phyloP scores from a whole-genome alignment of 2,329 filamentous ascomycete species.

The Trichoderma pleuroti region DNA sequence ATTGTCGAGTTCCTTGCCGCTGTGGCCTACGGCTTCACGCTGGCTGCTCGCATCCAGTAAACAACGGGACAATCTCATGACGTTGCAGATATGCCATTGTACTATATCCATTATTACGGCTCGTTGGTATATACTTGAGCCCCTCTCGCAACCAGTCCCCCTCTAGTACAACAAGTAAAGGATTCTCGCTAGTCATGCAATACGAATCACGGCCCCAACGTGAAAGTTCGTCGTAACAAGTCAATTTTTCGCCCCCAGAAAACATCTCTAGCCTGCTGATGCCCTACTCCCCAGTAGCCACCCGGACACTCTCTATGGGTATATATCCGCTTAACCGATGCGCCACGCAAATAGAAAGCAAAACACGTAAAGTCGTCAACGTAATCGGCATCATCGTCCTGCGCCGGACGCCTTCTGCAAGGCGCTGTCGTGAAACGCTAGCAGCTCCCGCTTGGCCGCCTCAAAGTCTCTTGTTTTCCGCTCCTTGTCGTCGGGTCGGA shows the following conservation, averaged over 20 bases:
- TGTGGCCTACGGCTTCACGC: constrained; percentile 71
- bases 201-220: neutral
- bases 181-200: neutral
- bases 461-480: constrained; percentile 41
- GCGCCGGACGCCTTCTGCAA: constrained; percentile 3
- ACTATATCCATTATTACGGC: neutral
- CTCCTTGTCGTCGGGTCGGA: constrained; percentile 32
- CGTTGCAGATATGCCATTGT: neutral
- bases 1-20: constrained; percentile 65
- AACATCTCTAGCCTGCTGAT: constrained; percentile 10
- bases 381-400: neutral
- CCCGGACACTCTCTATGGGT: constrained; percentile 9
- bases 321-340: neutral
- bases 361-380: neutral
- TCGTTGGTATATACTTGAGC: neutral
- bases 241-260: neutral
- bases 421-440: constrained; percentile 35
- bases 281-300: constrained; percentile 1
- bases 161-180: neutral
- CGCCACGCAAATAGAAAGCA: constrained; percentile 5
- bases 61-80: constrained; percentile 19
- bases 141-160: neutral
- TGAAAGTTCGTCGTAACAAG: neutral
- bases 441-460: constrained; percentile 46
- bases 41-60: constrained; percentile 60